Conservation (phyloP, 208 protist species). For the Acanthamoeba sp. region DNA sequence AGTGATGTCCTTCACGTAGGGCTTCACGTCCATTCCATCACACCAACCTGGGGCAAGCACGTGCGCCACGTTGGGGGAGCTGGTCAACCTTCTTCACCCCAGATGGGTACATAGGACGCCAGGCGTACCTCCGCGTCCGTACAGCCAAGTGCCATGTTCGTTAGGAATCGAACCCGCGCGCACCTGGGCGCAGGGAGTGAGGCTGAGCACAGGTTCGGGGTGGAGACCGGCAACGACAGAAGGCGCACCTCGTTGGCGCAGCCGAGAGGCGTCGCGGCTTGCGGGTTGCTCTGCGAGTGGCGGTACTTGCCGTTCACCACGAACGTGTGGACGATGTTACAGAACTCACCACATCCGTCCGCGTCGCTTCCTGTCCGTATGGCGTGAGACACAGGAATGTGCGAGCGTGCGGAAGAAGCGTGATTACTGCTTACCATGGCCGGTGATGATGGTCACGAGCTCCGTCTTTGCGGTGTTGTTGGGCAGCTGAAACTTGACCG, state of each 20-base stretch:
- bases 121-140: background rate
- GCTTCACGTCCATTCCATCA: constrained; percentile 24
- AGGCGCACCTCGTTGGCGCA: background rate
- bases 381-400: background rate
- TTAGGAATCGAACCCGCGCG: background rate
- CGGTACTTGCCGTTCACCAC: constrained; percentile 25
- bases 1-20: constrained; percentile 52
- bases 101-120: background rate
- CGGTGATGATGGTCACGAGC: constrained; percentile 58
- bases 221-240: background rate
- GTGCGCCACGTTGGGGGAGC: too few species aligned
- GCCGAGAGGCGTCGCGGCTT: constrained; percentile 10
- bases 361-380: background rate
- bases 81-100: too few species aligned
- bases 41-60: constrained; percentile 52
- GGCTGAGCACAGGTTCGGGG: background rate
- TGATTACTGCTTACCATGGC: background rate
- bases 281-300: constrained; percentile 7
- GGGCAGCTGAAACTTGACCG: background rate
- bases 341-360: constrained; percentile 31
- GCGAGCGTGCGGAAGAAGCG: background rate
- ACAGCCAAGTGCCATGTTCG: constrained; percentile 33
- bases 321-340: constrained; percentile 1
- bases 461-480: background rate
- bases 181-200: background rate